phyloP scores from a whole-genome alignment of 768 basidiomycete genomes.

The Macrolepiota fuliginosa region DNA sequence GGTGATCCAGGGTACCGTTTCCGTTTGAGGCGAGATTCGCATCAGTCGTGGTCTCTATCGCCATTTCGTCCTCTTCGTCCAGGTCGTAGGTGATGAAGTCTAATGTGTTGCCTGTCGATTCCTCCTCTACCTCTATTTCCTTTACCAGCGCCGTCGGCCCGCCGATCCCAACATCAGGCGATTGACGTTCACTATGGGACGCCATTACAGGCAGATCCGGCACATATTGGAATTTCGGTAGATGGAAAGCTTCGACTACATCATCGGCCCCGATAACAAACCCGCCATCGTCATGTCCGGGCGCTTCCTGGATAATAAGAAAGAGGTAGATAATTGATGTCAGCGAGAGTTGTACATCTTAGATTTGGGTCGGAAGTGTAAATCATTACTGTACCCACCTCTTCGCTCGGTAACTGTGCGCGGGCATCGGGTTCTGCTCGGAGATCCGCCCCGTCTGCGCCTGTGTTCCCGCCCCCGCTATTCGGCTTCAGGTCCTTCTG shows the following conservation, averaged over 20 bases:
- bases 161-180: neutral
- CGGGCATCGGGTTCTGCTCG: neutral
- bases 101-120: conserved; percentile 14
- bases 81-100: conserved; percentile 34
- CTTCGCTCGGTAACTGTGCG: neutral
- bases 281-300: conserved; percentile 46
- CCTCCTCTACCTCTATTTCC: conserved; percentile 18
- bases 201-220: conserved; percentile 19
- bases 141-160: neutral
- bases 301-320: conserved; percentile 13
- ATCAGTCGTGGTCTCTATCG: neutral
- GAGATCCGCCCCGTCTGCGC: conserved; percentile 11
- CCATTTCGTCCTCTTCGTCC: conserved; percentile 17
- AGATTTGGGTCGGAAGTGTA: neutral
- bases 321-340: neutral
- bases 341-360: neutral
- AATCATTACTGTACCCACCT: neutral
- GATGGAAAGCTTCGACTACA: conserved; percentile 68
- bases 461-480: conserved; percentile 16
- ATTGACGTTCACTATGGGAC: neutral
- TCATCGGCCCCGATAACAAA: conserved; percentile 70
- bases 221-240: conserved; percentile 57
- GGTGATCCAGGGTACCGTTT: neutral
- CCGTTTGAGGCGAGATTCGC: neutral
- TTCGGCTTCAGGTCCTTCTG: conserved; percentile 8